A percentile compares a stretch with the other conserved stretches of the same genome.
These are phyloP conservation scores for Leishmania guyanensis DNA, from an alignment of 208 protist species.

Conservation along the genomic window DNA sequence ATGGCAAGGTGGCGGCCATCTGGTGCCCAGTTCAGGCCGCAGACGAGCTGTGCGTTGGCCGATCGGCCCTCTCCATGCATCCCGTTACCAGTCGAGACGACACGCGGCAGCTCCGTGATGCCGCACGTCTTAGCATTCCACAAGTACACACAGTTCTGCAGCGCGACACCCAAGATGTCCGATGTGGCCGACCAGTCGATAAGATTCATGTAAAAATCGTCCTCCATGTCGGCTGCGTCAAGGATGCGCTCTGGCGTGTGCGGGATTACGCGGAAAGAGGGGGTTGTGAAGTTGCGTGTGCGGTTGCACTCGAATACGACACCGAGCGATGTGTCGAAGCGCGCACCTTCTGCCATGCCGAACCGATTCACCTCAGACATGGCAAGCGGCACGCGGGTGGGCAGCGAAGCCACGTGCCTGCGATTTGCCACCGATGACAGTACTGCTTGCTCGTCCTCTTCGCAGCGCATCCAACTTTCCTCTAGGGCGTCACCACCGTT, in stretches of 20 bases:
- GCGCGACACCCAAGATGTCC: slow-evolving; percentile 95
- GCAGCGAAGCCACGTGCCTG: background rate
- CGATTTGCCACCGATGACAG: background rate
- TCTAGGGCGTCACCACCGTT: background rate
- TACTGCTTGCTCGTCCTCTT: slow-evolving; percentile 3
- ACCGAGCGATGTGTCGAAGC: slow-evolving; percentile 48
- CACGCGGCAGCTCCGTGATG: slow-evolving; percentile 90
- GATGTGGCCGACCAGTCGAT: slow-evolving; percentile 95
- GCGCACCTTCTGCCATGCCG: slow-evolving; percentile 42
- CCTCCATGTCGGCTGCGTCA: slow-evolving; percentile 97
- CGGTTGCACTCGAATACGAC: slow-evolving; percentile 88
- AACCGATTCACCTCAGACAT: slow-evolving; percentile 18
- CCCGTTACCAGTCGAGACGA: slow-evolving; percentile 34
- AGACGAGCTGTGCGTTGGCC: slow-evolving; percentile 51
- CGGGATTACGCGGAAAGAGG: slow-evolving; percentile 90
- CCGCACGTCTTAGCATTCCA: slow-evolving; percentile 96
- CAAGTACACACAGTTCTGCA: slow-evolving; percentile 96
- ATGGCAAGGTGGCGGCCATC: slow-evolving; percentile 91
- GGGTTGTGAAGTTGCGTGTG: slow-evolving; percentile 75
- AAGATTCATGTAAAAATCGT: slow-evolving; percentile 99
- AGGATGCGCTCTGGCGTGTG: slow-evolving; percentile 95
- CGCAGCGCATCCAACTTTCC: background rate
- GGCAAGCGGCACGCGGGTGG: slow-evolving; percentile 8
- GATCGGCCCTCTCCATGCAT: background rate
- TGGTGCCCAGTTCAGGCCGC: slow-evolving; percentile 93